Evolutionary conservation across 2,329 filamentous ascomycete genomes (phyloP).

Genomic region (Penicillium occitanis): DNA sequence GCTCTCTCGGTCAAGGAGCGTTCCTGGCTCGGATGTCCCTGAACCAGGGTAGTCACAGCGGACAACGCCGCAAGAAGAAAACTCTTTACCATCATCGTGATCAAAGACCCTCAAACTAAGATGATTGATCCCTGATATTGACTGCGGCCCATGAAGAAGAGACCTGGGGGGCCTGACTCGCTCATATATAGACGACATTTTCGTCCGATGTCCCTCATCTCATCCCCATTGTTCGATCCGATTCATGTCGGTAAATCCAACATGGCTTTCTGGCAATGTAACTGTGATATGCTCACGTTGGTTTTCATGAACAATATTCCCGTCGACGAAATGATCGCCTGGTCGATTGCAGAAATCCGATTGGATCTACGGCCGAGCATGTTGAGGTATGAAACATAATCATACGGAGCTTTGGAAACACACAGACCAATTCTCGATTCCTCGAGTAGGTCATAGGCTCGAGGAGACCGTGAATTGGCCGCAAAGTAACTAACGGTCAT

Average conservation of each 20-base stretch:
- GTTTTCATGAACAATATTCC: not conserved
- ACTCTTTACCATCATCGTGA: not conserved
- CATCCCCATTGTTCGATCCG: not conserved
- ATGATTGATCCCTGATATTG: not conserved
- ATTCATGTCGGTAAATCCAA: not conserved
- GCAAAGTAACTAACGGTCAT: not conserved
- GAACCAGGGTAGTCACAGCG: constrained; percentile 9
- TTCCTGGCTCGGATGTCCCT: constrained; percentile 8
- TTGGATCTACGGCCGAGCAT: not conserved
- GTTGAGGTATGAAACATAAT: not conserved
- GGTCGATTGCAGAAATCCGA: not conserved
- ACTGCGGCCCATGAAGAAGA: not conserved
- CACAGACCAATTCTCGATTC: not conserved
- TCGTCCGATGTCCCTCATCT: not conserved
- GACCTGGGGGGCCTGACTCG: not conserved
- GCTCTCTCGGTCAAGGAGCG: constrained; percentile 3
- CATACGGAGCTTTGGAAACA: not conserved
- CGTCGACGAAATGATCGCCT: not conserved
- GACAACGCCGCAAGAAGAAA: constrained; percentile 16
- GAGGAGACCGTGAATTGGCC: not conserved
- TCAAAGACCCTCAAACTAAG: not conserved
- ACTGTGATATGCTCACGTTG: constrained; percentile 11
- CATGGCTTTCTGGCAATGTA: constrained; percentile 10
- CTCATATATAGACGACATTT: not conserved
- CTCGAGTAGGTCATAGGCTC: not conserved